Evolutionary conservation across 768 basidiomycete genomes (phyloP).

Genomic region (Pleurotus citrinopileatus): DNA sequence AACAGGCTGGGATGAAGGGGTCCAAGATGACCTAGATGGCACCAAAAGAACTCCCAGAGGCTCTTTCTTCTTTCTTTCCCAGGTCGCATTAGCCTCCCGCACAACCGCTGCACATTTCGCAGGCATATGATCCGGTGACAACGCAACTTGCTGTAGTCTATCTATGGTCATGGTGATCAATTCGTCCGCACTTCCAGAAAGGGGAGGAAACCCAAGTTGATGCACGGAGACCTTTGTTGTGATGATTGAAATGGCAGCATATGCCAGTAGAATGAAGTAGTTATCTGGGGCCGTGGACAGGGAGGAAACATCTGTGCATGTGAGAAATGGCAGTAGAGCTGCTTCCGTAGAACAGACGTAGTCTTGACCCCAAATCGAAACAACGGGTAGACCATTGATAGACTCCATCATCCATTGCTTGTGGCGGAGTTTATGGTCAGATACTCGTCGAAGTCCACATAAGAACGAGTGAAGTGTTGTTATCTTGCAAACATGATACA

Average conservation of each 20-base stretch:
- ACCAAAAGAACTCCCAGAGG: not conserved
- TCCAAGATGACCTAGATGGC: not conserved
- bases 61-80: not conserved
- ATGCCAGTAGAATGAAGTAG: slow-evolving; percentile 27
- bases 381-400: slow-evolving; percentile 31
- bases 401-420: slow-evolving; percentile 28
- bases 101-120: slow-evolving; percentile 18
- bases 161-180: slow-evolving; percentile 33
- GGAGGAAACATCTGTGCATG: slow-evolving; percentile 27
- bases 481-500: slow-evolving; percentile 38
- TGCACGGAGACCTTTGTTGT: slow-evolving; percentile 38
- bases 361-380: slow-evolving; percentile 34
- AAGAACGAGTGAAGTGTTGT: slow-evolving; percentile 35
- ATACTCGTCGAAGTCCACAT: slow-evolving; percentile 19
- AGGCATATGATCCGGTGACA: slow-evolving; percentile 35
- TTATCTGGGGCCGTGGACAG: slow-evolving; percentile 38
- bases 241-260: slow-evolving; percentile 41
- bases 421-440: slow-evolving; percentile 16
- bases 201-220: slow-evolving; percentile 28
- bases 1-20: not conserved
- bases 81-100: not conserved
- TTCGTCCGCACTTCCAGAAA: slow-evolving; percentile 35
- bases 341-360: slow-evolving; percentile 34
- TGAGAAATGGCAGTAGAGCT: slow-evolving; percentile 29
- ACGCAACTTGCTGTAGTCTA: slow-evolving; percentile 29